Evolutionary conservation across 1,139 yeast genomes (phyloP), one percentile per base, ranked within the genome.

Genomic region (Lizanozyma gosingica): DNA sequence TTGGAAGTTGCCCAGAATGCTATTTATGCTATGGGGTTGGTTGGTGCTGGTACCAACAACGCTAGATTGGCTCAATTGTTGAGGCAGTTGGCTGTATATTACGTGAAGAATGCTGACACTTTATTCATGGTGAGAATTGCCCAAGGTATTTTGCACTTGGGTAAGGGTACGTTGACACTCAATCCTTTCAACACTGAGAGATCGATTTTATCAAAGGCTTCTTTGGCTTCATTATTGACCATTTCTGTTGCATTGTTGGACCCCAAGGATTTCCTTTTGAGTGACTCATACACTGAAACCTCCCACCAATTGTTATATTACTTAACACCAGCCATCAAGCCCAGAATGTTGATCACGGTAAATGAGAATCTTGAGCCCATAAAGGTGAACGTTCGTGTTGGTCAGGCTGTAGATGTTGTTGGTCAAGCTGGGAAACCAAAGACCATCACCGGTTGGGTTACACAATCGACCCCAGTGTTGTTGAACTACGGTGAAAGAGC

Each of bases 381-480:
- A 49, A 92, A 92, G 69, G 97, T 92, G 11, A 92, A 88, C 53
- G 98, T 92, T 6, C 79, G 98, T 57, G 97, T 94, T 34, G 98
- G 98, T 49, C 97, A 92, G 67, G 97, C 98, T 3, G 98, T 94
- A 37, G 98, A 94, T 60, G 87, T 90, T 37, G 97, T 94, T 46
- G 98, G 98, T 33, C 97, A 90, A 62, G 98, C 97, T 0, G 98
- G 99, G 67, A 87, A 87, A 54, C 98, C 98, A 35, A 92, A 92
- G 69, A 90, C 97, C 18, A 94, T 94, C 39, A 94, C 98, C 3
- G 98, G 98, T 35, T 94, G 98, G 98, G 97, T 92, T 17, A 94
- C 99, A 1, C 98, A 94, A 58, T 85, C 94, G 4, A 92, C 98
- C 0, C 99, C 99, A 0, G 98, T 92, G 17, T 71, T 94, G 52